Evolutionary conservation across 2,329 filamentous ascomycete genomes (phyloP).

Genomic region (Colletotrichum brevisporum): DNA sequence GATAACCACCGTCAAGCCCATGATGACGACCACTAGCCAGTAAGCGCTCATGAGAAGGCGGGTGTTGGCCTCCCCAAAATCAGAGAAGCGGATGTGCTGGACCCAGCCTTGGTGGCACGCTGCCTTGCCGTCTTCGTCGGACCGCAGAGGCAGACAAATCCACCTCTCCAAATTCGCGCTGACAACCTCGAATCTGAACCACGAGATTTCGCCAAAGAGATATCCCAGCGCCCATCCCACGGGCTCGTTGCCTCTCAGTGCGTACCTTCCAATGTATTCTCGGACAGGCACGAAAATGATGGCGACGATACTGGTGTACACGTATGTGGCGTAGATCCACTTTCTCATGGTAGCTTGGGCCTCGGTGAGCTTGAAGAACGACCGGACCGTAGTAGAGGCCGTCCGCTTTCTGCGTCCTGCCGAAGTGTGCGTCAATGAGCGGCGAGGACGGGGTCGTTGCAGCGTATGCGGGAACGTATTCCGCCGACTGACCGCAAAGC

Average conservation of each 20-base stretch:
- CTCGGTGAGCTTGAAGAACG: constrained; percentile 85
- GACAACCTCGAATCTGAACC: constrained; percentile 80
- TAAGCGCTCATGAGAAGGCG: constrained; percentile 84
- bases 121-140: constrained; percentile 45
- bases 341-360: constrained; percentile 82
- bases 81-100: constrained; percentile 73
- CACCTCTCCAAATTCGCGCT: constrained; percentile 78
- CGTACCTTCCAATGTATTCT: constrained; percentile 75
- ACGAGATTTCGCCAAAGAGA: constrained; percentile 82
- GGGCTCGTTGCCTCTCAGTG: constrained; percentile 81
- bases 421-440: constrained; percentile 67
- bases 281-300: constrained; percentile 81
- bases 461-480: constrained; percentile 67
- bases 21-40: constrained; percentile 77
- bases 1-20: constrained; percentile 82
- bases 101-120: constrained; percentile 71
- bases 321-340: constrained; percentile 86
- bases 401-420: constrained; percentile 77
- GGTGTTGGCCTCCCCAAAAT: constrained; percentile 83
- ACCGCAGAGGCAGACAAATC: constrained; percentile 77
- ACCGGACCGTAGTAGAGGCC: constrained; percentile 74
- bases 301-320: constrained; percentile 76
- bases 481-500: constrained; percentile 50
- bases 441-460: constrained; percentile 47
- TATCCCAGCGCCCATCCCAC: constrained; percentile 95